These are phyloP conservation scores for Cryphonectria naterciae DNA, from an alignment of 2,329 filamentous ascomycete genomes.

Conservation along the genomic window DNA sequence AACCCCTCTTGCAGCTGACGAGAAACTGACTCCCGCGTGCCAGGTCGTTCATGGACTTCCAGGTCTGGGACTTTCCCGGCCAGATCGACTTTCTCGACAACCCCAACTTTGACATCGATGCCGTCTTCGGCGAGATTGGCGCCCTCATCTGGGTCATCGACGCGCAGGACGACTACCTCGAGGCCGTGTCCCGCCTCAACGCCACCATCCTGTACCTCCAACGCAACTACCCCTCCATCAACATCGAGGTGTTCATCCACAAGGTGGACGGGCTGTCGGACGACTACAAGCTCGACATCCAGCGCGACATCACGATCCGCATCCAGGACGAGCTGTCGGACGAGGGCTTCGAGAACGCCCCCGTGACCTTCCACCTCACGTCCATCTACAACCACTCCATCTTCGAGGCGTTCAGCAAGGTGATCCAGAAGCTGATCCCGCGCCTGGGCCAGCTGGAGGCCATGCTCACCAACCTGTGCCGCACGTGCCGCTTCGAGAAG, in stretches of 20 bases:
- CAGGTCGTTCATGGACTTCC: constrained; percentile 98
- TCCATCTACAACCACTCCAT: constrained; percentile 97
- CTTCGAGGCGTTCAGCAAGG: constrained; percentile 97
- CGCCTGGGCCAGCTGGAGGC: constrained; percentile 91
- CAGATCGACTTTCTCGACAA: constrained; percentile 90
- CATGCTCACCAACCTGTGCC: constrained; percentile 90
- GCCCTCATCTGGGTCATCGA: constrained; percentile 96
- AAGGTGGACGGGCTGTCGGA: constrained; percentile 98
- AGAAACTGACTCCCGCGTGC: constrained; percentile 25
- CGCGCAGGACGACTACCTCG: constrained; percentile 95
- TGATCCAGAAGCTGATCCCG: constrained; percentile 96
- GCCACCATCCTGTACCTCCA: constrained; percentile 88
- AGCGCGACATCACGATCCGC: constrained; percentile 93
- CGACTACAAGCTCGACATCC: constrained; percentile 94
- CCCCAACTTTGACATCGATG: constrained; percentile 85
- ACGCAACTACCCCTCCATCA: constrained; percentile 87
- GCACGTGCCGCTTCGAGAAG: constrained; percentile 94
- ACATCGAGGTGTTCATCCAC: constrained; percentile 98
- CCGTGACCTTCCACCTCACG: constrained; percentile 93
- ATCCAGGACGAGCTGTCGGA: constrained; percentile 97
- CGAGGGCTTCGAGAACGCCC: constrained; percentile 88
- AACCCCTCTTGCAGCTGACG: neutral
- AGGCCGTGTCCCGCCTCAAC: constrained; percentile 85
- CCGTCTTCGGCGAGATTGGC: constrained; percentile 92
- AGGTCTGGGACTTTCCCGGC: constrained; percentile 96